These are phyloP conservation scores for Oemleria cerasiformis DNA, from an alignment of 306 rosid species.

Conservation along the genomic window DNA sequence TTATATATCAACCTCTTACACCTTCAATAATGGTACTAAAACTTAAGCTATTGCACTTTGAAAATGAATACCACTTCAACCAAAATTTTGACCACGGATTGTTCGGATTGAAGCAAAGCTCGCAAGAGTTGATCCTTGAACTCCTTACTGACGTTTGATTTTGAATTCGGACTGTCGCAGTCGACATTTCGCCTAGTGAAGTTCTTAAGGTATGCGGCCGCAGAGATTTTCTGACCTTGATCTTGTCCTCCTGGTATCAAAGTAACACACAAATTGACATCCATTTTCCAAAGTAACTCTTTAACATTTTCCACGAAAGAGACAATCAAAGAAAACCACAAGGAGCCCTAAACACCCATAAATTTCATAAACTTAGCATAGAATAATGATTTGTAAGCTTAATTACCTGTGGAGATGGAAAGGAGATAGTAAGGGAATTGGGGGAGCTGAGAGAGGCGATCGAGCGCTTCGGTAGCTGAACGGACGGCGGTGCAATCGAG, in stretches of 20 bases:
- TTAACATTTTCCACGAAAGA: too few relatives aligned
- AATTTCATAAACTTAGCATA: neutral
- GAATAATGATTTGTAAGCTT: neutral
- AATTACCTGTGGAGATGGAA: conserved; percentile 52
- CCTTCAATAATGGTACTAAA: conserved; percentile 12
- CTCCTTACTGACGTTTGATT: conserved; percentile 63
- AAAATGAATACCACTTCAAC: conserved; percentile 58
- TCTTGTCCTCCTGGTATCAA: conserved; percentile 46
- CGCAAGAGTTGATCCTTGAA: conserved; percentile 72
- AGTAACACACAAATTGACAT: neutral
- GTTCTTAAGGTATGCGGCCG: conserved; percentile 76
- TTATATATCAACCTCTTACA: neutral
- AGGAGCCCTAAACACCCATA: neutral
- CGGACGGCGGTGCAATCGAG: conserved; percentile 45
- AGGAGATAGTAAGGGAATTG: conserved; percentile 61
- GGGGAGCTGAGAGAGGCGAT: conserved; percentile 52
- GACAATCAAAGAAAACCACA: too few relatives aligned
- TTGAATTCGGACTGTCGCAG: conserved; percentile 33
- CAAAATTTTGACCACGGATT: conserved; percentile 56
- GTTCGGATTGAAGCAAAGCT: conserved; percentile 63
- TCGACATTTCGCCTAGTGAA: conserved; percentile 58
- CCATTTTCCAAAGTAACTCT: neutral
- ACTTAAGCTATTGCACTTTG: neutral
- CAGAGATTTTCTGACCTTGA: conserved; percentile 66
- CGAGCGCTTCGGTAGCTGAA: conserved; percentile 54